phyloP scores from a whole-genome alignment of 306 rosid species.

The Cicer chorassanicum region DNA sequence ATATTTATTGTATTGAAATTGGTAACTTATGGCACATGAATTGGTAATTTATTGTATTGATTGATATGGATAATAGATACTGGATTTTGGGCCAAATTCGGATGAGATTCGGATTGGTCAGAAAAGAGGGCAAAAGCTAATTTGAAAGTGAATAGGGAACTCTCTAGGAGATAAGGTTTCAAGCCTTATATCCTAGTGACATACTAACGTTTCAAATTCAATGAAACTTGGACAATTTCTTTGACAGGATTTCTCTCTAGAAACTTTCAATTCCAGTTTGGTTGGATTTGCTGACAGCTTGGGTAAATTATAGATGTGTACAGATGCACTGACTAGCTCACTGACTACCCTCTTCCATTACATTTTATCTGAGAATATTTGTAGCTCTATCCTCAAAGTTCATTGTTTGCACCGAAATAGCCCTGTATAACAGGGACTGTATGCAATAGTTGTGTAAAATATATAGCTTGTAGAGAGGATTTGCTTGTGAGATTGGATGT shows the following conservation, averaged over 20 bases:
- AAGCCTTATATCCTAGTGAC: too few relatives aligned
- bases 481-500: conserved; percentile 41
- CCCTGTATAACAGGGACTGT: conserved; percentile 12
- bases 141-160: too few relatives aligned
- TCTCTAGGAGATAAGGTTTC: too few relatives aligned
- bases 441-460: conserved; percentile 9
- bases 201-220: conserved; percentile 33
- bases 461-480: conserved; percentile 18
- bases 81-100: too few relatives aligned
- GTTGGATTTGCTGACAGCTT: conserved; percentile 58
- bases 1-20: too few relatives aligned
- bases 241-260: conserved; percentile 81
- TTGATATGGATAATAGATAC: too few relatives aligned
- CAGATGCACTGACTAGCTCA: conserved; percentile 47
- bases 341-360: conserved; percentile 38
- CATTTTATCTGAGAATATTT: conserved; percentile 26
- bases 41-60: too few relatives aligned
- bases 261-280: conserved; percentile 68
- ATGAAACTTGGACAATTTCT: conserved; percentile 45
- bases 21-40: too few relatives aligned
- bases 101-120: too few relatives aligned
- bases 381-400: conserved; percentile 34
- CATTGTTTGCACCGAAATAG: conserved; percentile 31
- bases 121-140: too few relatives aligned
- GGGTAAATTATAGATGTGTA: conserved; percentile 59